Base-by-base conservation (phyloP, 495 filamentous ascomycete genomes). In the Penicillium salamii region DNA sequence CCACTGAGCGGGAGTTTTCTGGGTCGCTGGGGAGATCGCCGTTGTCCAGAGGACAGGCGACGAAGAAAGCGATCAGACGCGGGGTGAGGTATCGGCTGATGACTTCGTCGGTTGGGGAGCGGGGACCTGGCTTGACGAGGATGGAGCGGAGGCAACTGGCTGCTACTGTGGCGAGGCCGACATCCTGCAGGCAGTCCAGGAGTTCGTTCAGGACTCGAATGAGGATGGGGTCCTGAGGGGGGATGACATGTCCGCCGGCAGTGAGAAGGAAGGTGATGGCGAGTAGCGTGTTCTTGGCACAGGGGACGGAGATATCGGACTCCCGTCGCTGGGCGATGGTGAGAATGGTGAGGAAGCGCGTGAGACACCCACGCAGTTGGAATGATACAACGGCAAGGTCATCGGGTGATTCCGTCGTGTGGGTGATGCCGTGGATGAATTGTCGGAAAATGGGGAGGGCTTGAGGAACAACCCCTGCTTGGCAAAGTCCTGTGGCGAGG, bases 271-370 rank as follows among this genome's bases (percentile, higher is more conserved):
- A 87, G 2, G 95, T 95, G 39, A 84, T 82, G 1, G 89, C 87
- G 38, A 97, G 77, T 0, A 99, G 83, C 14, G 87, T 88, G 56
- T 97, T 97, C 71, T 93, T 97, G 54, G 95, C 91, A 58, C 90
- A 96, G 3, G 89, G 73, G 19, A 99, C 68, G 2, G 88, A 87
- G 1, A 83, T 80, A n/a, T 89, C 84, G 0, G 77, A 79, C 60
- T 96, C 91, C 9, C 90, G 83, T 56, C 86, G 87, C 66, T 96
- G 91, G 3, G 89, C 89, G 50, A 89, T 77, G 0, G 86, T 81
- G 46, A 95, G 85, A 31, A 91, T 92, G 31, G 83, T 80, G 21
- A 93, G 70, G 68, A 95, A 91, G 7, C 86, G 83, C 21, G 82
- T 81, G 12, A 96, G 76, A 50, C 87, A 91, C 38, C 86, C 88